Conservation (phyloP, 2,329 filamentous ascomycete species). For the Sporothrix dimorphospora region DNA sequence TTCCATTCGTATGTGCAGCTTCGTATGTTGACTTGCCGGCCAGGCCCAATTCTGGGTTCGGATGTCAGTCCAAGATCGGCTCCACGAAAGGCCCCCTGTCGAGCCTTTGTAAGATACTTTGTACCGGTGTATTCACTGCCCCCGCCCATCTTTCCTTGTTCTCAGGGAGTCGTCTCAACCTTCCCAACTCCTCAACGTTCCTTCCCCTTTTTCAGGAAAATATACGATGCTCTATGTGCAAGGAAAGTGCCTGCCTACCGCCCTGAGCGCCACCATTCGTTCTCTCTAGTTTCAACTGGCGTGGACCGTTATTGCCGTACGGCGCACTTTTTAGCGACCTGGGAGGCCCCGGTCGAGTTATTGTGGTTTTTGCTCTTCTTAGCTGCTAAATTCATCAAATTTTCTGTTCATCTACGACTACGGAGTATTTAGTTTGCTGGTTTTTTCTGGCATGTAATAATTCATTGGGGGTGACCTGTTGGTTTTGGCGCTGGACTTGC, state of each 20-base stretch:
- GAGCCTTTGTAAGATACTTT: background rate
- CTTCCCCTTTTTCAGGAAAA: background rate
- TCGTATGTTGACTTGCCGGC: background rate
- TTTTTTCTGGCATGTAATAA: background rate
- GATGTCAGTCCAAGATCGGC: background rate
- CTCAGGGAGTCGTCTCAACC: background rate
- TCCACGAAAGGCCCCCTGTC: background rate
- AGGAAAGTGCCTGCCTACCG: background rate
- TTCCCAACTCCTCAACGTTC: background rate
- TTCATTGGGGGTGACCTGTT: background rate
- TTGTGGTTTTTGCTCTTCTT: background rate
- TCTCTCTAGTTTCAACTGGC: background rate
- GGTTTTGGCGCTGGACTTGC: slow-evolving; percentile 4
- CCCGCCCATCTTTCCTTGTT: background rate
- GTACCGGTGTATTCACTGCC: background rate
- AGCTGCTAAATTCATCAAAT: background rate
- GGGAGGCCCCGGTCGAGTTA: slow-evolving; percentile 11
- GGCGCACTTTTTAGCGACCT: slow-evolving; percentile 15
- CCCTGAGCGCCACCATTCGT: background rate
- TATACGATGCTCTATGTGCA: background rate
- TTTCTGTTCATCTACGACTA: background rate
- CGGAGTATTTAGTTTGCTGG: background rate
- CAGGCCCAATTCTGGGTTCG: background rate
- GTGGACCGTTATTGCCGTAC: background rate
- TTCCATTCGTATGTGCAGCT: slow-evolving; percentile 12